These are phyloP conservation scores for Citeromyces matritensis DNA, from an alignment of 805 yeast genomes.

Conservation along the genomic window DNA sequence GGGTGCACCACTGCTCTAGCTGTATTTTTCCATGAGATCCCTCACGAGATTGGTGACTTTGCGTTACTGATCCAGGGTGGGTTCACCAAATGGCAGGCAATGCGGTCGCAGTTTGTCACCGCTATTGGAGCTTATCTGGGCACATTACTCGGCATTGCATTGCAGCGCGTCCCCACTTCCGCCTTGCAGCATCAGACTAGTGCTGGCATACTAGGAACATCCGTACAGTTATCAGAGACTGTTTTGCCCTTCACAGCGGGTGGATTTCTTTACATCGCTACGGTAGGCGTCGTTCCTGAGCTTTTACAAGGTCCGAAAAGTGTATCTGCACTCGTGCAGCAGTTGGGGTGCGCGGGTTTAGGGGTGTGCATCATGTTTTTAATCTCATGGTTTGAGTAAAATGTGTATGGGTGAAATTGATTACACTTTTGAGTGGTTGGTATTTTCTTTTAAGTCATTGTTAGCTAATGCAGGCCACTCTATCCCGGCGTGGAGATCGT, in stretches of 20 bases:
- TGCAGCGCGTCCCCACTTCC: constrained; percentile 23
- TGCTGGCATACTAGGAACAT: constrained; percentile 31
- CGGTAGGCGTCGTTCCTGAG: constrained; percentile 67
- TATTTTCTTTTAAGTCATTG: not conserved
- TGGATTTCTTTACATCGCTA: constrained; percentile 58
- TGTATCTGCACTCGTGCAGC: constrained; percentile 21
- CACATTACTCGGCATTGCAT: constrained; percentile 43
- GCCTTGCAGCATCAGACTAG: constrained; percentile 4
- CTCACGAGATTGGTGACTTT: constrained; percentile 74
- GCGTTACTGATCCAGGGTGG: constrained; percentile 61
- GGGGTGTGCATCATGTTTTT: constrained; percentile 47
- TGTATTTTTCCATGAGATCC: constrained; percentile 63
- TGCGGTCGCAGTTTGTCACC: constrained; percentile 52
- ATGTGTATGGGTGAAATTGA: not conserved
- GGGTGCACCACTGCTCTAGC: constrained; percentile 63
- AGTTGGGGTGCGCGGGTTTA: constrained; percentile 28
- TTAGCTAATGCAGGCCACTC: not conserved
- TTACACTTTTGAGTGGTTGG: constrained; percentile 8
- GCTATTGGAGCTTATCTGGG: constrained; percentile 55
- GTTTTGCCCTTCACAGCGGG: constrained; percentile 67
- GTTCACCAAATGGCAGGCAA: constrained; percentile 47
- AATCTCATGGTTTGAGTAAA: constrained; percentile 29
- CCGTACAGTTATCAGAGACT: constrained; percentile 31
- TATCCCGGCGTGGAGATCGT: constrained; percentile 13
- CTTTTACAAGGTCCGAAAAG: constrained; percentile 27